Percentiles rank a stretch among this genome's conserved stretches.
Conservation (phyloP, 768 basidiomycete genomes). For the Leccinum fibrillosum region DNA sequence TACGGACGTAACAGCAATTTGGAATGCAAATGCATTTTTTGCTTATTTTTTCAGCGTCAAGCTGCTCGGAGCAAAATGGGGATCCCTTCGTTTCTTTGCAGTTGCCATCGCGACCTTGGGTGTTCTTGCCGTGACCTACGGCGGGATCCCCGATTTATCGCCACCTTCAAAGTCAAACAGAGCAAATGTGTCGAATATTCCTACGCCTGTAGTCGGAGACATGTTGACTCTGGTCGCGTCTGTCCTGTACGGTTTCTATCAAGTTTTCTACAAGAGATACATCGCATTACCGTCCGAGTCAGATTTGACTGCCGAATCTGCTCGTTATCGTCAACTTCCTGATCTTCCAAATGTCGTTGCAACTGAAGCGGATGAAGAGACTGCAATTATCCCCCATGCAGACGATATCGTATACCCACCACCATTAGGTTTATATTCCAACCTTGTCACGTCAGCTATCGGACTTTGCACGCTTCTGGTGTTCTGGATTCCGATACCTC, state of each 20-base stretch:
- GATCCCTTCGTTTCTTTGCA: constrained; percentile 59
- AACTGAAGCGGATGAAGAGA: constrained; percentile 24
- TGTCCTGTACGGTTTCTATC: constrained; percentile 70
- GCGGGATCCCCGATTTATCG: constrained; percentile 44
- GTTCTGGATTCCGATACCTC: constrained; percentile 76
- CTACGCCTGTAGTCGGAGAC: constrained; percentile 68
- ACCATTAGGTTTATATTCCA: constrained; percentile 84
- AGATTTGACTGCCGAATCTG: constrained; percentile 40
- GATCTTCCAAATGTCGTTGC: constrained; percentile 32
- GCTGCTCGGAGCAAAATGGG: constrained; percentile 61
- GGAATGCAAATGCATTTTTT: constrained; percentile 91
- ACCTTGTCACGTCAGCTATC: constrained; percentile 75
- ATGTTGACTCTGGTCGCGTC: constrained; percentile 70
- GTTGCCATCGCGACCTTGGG: constrained; percentile 81
- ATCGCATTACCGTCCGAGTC: constrained; percentile 67
- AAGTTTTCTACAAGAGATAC: constrained; percentile 82
- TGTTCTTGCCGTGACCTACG: constrained; percentile 79
- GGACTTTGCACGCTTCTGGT: constrained; percentile 71
- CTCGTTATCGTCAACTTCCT: constrained; percentile 44
- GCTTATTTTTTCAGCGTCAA: constrained; percentile 84
- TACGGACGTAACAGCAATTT: constrained; percentile 82
- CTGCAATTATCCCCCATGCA: constrained; percentile 13
- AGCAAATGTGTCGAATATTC: constrained; percentile 16
- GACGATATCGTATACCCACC: constrained; percentile 49
- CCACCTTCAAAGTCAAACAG: constrained; percentile 16